phyloP scores from a whole-genome alignment of 768 basidiomycete species.

The Mrakia gelida region DNA sequence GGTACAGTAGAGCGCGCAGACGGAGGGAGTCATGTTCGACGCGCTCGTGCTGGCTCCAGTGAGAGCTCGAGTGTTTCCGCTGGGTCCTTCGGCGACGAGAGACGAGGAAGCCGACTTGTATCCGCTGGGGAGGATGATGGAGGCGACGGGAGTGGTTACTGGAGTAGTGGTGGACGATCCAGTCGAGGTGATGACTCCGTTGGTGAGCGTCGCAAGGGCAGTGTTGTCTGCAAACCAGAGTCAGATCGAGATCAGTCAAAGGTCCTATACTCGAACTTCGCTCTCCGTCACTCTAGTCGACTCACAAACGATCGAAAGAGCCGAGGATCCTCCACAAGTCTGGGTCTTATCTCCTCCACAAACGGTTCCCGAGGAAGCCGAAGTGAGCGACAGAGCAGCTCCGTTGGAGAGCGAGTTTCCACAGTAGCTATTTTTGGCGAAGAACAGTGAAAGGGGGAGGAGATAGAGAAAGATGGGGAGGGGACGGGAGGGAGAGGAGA shows the following conservation, averaged over 20 bases:
- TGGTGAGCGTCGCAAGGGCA: neutral
- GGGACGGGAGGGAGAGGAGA: too few species aligned
- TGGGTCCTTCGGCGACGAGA: conserved; percentile 3
- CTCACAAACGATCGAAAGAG: neutral
- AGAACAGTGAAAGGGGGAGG: neutral
- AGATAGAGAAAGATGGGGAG: too few species aligned
- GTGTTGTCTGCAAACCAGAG: neutral
- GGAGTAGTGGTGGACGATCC: too few species aligned
- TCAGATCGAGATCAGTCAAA: neutral
- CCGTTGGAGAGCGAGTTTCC: conserved; percentile 6
- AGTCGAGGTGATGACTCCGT: neutral
- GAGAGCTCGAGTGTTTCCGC: conserved; percentile 34
- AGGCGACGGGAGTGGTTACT: too few species aligned
- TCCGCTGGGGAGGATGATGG: neutral
- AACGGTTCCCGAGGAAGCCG: conserved; percentile 15
- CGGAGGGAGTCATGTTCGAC: conserved; percentile 35
- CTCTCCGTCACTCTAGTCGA: neutral
- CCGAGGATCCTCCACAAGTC: conserved; percentile 20
- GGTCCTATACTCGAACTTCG: too few species aligned
- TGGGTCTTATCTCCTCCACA: conserved; percentile 11
- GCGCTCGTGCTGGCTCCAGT: conserved; percentile 33
- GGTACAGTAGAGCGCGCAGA: conserved; percentile 36
- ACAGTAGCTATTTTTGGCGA: neutral
- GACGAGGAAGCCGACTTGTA: neutral
- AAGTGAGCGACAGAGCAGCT: conserved; percentile 7